Percentiles rank a stretch among this genome's conserved stretches.
Conservation (phyloP, 345 rosid species). For the Euphorbia pulcherrima region DNA sequence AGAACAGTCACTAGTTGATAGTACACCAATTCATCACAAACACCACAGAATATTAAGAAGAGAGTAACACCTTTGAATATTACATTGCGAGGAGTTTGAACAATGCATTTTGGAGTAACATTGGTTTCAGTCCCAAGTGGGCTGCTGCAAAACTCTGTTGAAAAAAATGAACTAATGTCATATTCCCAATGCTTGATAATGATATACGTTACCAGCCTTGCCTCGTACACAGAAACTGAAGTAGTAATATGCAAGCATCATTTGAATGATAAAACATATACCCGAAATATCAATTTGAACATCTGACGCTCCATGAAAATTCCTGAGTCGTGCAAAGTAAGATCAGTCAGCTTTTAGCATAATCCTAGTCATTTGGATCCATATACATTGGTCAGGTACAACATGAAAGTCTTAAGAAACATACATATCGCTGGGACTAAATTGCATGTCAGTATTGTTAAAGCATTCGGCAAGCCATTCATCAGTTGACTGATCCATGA, state of each 20-base stretch:
- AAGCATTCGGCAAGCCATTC: constrained; percentile 70
- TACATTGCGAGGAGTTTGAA: constrained; percentile 58
- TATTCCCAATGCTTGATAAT: background rate
- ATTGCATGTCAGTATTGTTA: constrained; percentile 54
- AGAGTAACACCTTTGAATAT: constrained; percentile 63
- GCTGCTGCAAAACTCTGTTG: constrained; percentile 50
- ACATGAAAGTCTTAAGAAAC: constrained; percentile 23
- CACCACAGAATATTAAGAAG: background rate
- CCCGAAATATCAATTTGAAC: constrained; percentile 61
- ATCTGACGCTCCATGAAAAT: constrained; percentile 44
- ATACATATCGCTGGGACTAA: constrained; percentile 59
- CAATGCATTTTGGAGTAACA: constrained; percentile 42
- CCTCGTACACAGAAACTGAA: too few species aligned
- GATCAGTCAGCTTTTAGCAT: too few species aligned
- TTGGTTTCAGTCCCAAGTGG: constrained; percentile 40
- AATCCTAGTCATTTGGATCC: background rate
- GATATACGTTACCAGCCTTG: background rate
- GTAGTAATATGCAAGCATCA: too few species aligned
- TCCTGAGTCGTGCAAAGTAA: constrained; percentile 39
- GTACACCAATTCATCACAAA: too few species aligned
- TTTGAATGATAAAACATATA: constrained; percentile 9
- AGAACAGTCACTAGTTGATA: background rate
- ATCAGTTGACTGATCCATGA: constrained; percentile 56
- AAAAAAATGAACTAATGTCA: constrained; percentile 19
- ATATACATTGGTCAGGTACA: constrained; percentile 4